A percentile compares a stretch with the other conserved stretches of the same genome.
Conservation (phyloP, 192 early-diverging fungal species). For the Mortierella hygrophila region DNA sequence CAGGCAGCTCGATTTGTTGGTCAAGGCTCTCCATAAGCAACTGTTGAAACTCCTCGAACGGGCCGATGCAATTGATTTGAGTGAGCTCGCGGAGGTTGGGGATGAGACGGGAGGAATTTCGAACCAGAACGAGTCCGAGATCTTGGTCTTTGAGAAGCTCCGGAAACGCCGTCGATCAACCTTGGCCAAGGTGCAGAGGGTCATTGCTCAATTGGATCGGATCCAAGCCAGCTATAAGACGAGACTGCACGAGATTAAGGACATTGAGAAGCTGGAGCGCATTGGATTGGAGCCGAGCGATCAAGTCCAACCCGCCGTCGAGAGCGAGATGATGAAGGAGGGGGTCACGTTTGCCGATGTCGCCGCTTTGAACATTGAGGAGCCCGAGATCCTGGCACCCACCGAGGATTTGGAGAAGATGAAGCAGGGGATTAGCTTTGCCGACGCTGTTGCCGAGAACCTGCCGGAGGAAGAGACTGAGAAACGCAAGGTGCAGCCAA, state of each 20-base stretch:
- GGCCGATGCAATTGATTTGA: slow-evolving; percentile 12
- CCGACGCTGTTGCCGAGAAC: slow-evolving; percentile 6
- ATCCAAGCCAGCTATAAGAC: slow-evolving; percentile 15
- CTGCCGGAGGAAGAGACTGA: background rate
- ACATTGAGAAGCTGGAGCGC: slow-evolving; percentile 26
- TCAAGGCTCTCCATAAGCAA: slow-evolving; percentile 24
- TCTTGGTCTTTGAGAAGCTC: slow-evolving; percentile 29
- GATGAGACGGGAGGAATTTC: slow-evolving; percentile 15
- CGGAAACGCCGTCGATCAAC: slow-evolving; percentile 14
- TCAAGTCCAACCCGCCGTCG: slow-evolving; percentile 27
- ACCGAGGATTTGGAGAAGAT: slow-evolving; percentile 34
- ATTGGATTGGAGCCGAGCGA: slow-evolving; percentile 32
- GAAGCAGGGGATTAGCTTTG: slow-evolving; percentile 35
- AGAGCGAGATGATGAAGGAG: slow-evolving; percentile 44
- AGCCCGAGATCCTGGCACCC: slow-evolving; percentile 22
- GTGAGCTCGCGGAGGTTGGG: slow-evolving; percentile 26
- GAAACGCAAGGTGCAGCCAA: background rate
- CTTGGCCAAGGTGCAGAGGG: slow-evolving; percentile 16
- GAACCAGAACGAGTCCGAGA: slow-evolving; percentile 19
- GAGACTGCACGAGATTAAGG: slow-evolving; percentile 17
- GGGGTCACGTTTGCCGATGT: slow-evolving; percentile 29
- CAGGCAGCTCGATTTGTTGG: slow-evolving; percentile 14
- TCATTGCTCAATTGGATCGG: slow-evolving; percentile 13
- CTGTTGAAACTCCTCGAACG: slow-evolving; percentile 8
- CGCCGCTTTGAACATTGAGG: background rate